Conservation (phyloP, 495 filamentous ascomycete genomes). For the Hypoxylon fragiforme region DNA sequence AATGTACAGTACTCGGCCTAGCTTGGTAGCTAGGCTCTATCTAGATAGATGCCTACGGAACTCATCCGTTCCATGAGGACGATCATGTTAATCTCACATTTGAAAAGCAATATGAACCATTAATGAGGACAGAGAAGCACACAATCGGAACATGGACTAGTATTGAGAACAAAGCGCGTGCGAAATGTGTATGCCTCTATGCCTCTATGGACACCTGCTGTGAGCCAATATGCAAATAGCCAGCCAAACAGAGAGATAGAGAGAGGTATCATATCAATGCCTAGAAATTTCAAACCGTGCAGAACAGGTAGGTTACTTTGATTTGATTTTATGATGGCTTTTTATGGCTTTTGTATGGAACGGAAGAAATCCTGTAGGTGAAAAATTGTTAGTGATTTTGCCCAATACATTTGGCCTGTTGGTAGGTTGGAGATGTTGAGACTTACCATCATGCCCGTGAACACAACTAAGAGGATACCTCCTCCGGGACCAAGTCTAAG, state of each 20-base stretch:
- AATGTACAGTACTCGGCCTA: no score
- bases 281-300: background rate
- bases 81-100: no score
- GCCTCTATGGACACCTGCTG: slow-evolving; percentile 19
- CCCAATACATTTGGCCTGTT: no score
- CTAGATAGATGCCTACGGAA: no score
- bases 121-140: no score
- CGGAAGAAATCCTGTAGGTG: slow-evolving; percentile 29
- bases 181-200: slow-evolving; percentile 17
- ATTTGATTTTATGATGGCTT: no score
- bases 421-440: background rate
- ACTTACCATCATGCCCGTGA: slow-evolving; percentile 29
- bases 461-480: slow-evolving; percentile 40
- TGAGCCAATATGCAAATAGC: slow-evolving; percentile 22
- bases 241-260: no score
- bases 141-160: background rate
- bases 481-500: slow-evolving; percentile 84
- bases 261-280: background rate
- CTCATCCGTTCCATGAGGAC: no score
- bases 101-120: no score
- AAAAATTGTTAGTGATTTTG: background rate
- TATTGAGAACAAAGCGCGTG: background rate
- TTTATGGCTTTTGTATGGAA: slow-evolving; percentile 24
- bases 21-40: no score
- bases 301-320: no score